Percentiles rank a stretch among this genome's conserved stretches.
Evolutionary conservation across 306 rosid genomes (phyloP).

Genomic region (Castanea mollissima): DNA sequence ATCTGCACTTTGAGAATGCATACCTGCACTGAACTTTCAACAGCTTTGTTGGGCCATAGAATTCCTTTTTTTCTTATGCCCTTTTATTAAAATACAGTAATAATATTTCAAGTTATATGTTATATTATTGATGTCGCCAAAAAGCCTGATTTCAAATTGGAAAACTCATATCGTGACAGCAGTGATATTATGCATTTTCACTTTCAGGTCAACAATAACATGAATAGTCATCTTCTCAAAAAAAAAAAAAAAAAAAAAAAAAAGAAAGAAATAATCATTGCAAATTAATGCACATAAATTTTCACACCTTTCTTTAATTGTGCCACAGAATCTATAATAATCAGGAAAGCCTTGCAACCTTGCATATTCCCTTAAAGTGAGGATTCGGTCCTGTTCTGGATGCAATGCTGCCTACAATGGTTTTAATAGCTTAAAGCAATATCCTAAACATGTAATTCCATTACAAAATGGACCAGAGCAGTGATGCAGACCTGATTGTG

Average conservation of each 20-base stretch:
- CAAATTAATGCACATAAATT: background rate
- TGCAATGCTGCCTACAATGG: constrained; percentile 60
- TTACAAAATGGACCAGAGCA: constrained; percentile 20
- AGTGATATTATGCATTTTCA: background rate
- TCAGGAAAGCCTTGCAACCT: constrained; percentile 97
- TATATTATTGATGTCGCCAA: background rate
- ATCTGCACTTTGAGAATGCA: background rate
- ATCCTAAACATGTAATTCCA: constrained; percentile 14
- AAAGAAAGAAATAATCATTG: too few relatives aligned
- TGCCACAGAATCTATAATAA: constrained; percentile 62
- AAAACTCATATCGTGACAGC: background rate
- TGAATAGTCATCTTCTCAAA: background rate
- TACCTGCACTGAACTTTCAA: background rate
- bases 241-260: background rate
- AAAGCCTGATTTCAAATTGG: background rate
- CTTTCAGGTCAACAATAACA: too few relatives aligned
- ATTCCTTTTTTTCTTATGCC: background rate
- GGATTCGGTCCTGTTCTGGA: constrained; percentile 79
- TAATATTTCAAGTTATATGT: background rate
- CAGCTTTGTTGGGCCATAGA: background rate
- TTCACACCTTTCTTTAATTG: constrained; percentile 68
- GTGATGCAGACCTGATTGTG: constrained; percentile 57
- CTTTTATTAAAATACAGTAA: background rate
- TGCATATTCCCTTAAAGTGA: constrained; percentile 79
- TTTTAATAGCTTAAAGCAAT: constrained; percentile 1